Evolutionary conservation across 2,329 filamentous ascomycete genomes (phyloP).

Genomic region (Talaromyces amestolkiae): DNA sequence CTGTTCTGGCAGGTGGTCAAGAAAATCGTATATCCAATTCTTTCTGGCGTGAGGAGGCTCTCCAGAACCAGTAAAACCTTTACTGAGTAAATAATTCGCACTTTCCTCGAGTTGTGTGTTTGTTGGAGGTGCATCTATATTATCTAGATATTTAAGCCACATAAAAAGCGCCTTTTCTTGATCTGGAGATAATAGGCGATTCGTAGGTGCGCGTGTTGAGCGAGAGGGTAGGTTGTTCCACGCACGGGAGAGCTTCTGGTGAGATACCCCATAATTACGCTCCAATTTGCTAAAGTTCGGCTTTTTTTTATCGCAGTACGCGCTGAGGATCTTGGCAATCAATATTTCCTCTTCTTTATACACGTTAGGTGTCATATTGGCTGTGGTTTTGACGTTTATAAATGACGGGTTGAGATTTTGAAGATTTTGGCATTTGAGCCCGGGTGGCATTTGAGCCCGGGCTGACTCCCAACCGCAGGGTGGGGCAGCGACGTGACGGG

Average conservation of each 20-base stretch:
- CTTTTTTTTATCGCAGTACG: background rate
- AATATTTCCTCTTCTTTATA: background rate
- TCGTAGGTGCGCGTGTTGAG: background rate
- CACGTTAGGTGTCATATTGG: background rate
- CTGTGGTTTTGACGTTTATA: slow-evolving; percentile 3
- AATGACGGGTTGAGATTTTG: background rate
- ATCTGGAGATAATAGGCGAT: background rate
- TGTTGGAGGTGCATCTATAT: too few species aligned
- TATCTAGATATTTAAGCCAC: too few species aligned
- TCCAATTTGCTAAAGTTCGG: background rate
- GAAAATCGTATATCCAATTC: background rate
- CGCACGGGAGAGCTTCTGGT: background rate
- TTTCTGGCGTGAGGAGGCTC: too few species aligned
- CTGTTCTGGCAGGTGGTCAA: background rate
- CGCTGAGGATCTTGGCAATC: background rate
- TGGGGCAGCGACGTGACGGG: background rate
- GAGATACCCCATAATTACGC: background rate
- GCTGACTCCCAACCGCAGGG: too few species aligned
- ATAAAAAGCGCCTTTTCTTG: too few species aligned
- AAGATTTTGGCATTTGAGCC: slow-evolving; percentile 1
- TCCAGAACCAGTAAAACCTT: background rate
- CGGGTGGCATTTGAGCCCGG: too few species aligned
- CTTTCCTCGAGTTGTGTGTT: too few species aligned
- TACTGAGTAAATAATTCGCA: background rate
- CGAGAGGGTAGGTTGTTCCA: background rate